Evolutionary conservation across 352 stramenopile species (phyloP).

Genomic region (Phytophthora ramorum): DNA sequence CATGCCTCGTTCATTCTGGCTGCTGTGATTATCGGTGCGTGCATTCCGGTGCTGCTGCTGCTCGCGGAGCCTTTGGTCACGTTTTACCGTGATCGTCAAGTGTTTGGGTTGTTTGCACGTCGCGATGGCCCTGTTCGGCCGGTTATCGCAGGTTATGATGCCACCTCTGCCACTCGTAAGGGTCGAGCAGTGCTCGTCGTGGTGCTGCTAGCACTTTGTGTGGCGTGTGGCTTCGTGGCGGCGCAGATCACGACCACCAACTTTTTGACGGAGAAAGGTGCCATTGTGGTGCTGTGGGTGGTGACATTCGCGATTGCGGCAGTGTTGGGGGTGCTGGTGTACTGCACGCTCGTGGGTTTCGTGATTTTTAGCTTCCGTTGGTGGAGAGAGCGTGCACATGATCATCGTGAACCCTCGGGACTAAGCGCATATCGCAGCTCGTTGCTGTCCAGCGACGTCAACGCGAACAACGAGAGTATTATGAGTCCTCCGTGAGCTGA

Average conservation of each 20-base stretch:
- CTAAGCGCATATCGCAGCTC: slow-evolving; percentile 27
- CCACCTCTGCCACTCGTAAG: slow-evolving; percentile 38
- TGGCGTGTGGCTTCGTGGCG: slow-evolving; percentile 46
- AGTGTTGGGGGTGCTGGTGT: slow-evolving; percentile 53
- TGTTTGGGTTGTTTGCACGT: slow-evolving; percentile 51
- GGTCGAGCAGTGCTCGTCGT: slow-evolving; percentile 46
- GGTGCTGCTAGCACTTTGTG: slow-evolving; percentile 39
- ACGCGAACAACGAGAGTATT: slow-evolving; percentile 8
- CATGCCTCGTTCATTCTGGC: slow-evolving; percentile 48
- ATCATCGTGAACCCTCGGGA: slow-evolving; percentile 18
- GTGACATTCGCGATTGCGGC: slow-evolving; percentile 55
- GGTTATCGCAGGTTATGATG: slow-evolving; percentile 39
- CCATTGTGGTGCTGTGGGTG: slow-evolving; percentile 52
- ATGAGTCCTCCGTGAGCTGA: slow-evolving; percentile 17
- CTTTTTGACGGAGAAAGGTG: slow-evolving; percentile 44
- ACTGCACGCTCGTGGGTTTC: slow-evolving; percentile 46
- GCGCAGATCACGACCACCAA: slow-evolving; percentile 43
- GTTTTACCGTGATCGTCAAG: slow-evolving; percentile 65
- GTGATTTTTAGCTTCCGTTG: slow-evolving; percentile 57
- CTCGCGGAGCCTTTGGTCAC: slow-evolving; percentile 63
- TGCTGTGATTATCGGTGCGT: slow-evolving; percentile 49
- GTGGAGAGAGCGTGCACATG: slow-evolving; percentile 29
- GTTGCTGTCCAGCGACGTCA: slow-evolving; percentile 23
- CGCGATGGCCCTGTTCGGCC: slow-evolving; percentile 40
- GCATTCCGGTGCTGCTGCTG: slow-evolving; percentile 46